Percentiles rank a stretch among this genome's conserved stretches.
Conservation (phyloP, 2,329 filamentous ascomycete genomes). For the Metarhizium rileyi region DNA sequence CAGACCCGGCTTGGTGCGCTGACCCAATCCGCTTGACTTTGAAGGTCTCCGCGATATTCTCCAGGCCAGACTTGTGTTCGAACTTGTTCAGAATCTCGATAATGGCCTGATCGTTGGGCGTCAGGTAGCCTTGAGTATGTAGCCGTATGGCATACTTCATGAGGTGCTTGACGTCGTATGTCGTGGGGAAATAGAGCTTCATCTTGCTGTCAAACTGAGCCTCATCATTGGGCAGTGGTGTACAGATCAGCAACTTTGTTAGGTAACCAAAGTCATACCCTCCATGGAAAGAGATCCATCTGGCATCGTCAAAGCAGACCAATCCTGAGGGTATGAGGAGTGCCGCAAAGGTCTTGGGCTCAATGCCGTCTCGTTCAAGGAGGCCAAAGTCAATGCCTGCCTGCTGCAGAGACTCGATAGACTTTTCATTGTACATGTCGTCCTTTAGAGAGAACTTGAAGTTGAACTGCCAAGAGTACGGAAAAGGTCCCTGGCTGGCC, state of each 20-base stretch:
- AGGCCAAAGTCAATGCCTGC: constrained; percentile 87
- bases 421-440: constrained; percentile 97
- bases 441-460: constrained; percentile 91
- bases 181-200: constrained; percentile 83
- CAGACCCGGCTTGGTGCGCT: constrained; percentile 87
- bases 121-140: constrained; percentile 52
- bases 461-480: constrained; percentile 98
- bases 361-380: constrained; percentile 81
- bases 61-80: constrained; percentile 82
- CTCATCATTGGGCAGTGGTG: constrained; percentile 79
- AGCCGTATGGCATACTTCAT: constrained; percentile 79
- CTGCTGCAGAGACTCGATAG: constrained; percentile 80
- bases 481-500: constrained; percentile 45
- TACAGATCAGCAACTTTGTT: constrained; percentile 82
- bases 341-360: constrained; percentile 79
- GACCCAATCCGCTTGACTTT: constrained; percentile 81
- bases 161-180: constrained; percentile 95
- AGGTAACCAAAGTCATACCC: constrained; percentile 98
- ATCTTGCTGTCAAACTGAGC: constrained; percentile 81
- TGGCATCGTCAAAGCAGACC: constrained; percentile 76
- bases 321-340: constrained; percentile 87
- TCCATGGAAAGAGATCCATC: constrained; percentile 96
- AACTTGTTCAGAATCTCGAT: constrained; percentile 73
- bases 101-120: constrained; percentile 53
- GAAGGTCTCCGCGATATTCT: constrained; percentile 87